Evolutionary conservation across 192 early-diverging fungal species (phyloP).

Genomic region (Backusella sp.): DNA sequence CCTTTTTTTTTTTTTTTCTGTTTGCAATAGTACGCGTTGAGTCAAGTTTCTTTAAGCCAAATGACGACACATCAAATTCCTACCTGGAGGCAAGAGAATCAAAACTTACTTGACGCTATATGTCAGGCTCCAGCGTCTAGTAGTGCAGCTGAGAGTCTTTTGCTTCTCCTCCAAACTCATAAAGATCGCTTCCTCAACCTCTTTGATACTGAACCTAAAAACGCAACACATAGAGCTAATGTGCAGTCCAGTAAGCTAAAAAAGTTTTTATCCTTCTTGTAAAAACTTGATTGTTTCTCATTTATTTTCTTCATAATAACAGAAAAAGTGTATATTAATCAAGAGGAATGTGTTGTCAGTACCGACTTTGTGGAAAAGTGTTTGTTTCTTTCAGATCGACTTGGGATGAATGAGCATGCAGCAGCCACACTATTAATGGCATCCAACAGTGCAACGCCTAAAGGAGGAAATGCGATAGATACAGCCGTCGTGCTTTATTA

Average conservation of each 20-base stretch:
- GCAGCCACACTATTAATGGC: constrained; percentile 67
- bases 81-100: constrained; percentile 16
- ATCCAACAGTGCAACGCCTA: constrained; percentile 48
- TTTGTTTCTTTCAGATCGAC: constrained; percentile 73
- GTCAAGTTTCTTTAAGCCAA: background rate
- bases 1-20: background rate
- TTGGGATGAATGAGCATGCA: constrained; percentile 75
- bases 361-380: constrained; percentile 64
- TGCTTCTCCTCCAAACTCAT: constrained; percentile 13
- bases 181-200: constrained; percentile 14
- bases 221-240: constrained; percentile 19
- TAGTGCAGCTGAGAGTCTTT: background rate
- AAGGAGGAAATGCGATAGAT: constrained; percentile 58
- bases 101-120: constrained; percentile 11
- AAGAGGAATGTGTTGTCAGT: constrained; percentile 59
- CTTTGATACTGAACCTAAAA: constrained; percentile 27
- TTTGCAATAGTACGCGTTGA: background rate
- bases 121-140: constrained; percentile 11
- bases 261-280: background rate
- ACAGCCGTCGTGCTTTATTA: constrained; percentile 69
- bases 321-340: constrained; percentile 56
- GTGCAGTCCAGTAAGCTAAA: constrained; percentile 26
- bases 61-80: constrained; percentile 13
- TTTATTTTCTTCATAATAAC: background rate
- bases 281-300: background rate